Evolutionary conservation across 148 eudicot genomes (phyloP), one percentile per base, ranked within the genome.

Genomic region (Gaultheria prostrata): DNA sequence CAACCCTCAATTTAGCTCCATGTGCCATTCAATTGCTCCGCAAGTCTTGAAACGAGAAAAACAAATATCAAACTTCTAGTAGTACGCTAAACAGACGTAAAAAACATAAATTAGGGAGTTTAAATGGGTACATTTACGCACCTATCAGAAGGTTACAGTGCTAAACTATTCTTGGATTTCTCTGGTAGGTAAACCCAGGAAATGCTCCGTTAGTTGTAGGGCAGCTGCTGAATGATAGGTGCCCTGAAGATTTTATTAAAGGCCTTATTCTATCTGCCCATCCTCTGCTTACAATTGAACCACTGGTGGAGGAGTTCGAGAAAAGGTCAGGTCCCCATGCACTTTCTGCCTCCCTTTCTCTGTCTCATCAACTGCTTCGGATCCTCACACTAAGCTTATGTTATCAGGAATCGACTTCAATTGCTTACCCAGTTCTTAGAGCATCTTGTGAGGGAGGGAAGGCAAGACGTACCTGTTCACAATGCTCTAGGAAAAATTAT

Each of bases 151-250:
- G 26, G 65, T 24, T 57, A 56, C 24, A 21, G 24, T 57, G 24
- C 24, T 57, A 24, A 57, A 20, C 24, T 1, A 57, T 57, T 57
- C 63, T 57, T 57, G 63, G 63, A 57, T 20, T 20, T 57, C 9
- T 9, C 2, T 57, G 9, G 24, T 85, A 95, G 98, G 98, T 95
- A 80, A 95, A 94, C 81, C 98, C 98, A 67, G 89, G 93, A 82
- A 95, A 95, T 91, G 98, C 98, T 72, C 97, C 98, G 21, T 82
- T 91, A 88, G 98, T 94, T 86, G 98, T 95, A 11, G 98, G 98
- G 78, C 98, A 95, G 85, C 92, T 95, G 51, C 85, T 95, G 63
- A 98, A 95, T 88, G 98, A 95, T 82, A 97, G 94, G 86, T 95
- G 98, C 35, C 98, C 98, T 77, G 98, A 95, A 88, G 98, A 95